A percentile compares a stretch with the other conserved stretches of the same genome.
Evolutionary conservation across 2,329 filamentous ascomycete species (phyloP).

Genomic region (Ceratocystiopsis sp.): DNA sequence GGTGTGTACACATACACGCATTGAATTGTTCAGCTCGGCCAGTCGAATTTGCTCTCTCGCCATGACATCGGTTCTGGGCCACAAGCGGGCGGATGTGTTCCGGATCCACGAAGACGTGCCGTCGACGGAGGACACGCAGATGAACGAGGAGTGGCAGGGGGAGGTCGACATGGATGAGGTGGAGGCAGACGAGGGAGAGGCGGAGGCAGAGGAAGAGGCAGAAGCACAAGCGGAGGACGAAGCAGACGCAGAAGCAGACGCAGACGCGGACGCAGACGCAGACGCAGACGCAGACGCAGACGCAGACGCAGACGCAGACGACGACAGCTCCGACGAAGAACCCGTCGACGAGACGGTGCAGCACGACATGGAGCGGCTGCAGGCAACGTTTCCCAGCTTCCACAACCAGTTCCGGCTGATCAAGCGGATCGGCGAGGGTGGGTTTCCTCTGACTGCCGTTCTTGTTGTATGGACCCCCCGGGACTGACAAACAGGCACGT

Average conservation of each 20-base stretch:
- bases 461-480: no score
- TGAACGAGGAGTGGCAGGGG: constrained; percentile 27
- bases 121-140: constrained; percentile 31
- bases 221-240: constrained; percentile 15
- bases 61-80: constrained; percentile 11
- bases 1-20: no score
- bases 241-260: constrained; percentile 14
- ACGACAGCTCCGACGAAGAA: constrained; percentile 41
- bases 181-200: constrained; percentile 12
- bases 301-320: constrained; percentile 21
- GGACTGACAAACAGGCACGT: constrained; percentile 63
- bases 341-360: constrained; percentile 50
- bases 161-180: constrained; percentile 11
- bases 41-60: not conserved
- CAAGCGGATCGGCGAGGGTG: constrained; percentile 93
- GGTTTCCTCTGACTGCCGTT: constrained; percentile 2
- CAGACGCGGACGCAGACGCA: constrained; percentile 21
- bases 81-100: constrained; percentile 22
- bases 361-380: constrained; percentile 76
- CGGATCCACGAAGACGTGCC: constrained; percentile 32
- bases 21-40: not conserved
- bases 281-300: constrained; percentile 17
- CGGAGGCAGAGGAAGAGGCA: constrained; percentile 14
- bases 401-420: constrained; percentile 73
- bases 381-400: constrained; percentile 69